These are phyloP conservation scores for Linum lewisii DNA, from an alignment of 345 rosid species.

Conservation along the genomic window DNA sequence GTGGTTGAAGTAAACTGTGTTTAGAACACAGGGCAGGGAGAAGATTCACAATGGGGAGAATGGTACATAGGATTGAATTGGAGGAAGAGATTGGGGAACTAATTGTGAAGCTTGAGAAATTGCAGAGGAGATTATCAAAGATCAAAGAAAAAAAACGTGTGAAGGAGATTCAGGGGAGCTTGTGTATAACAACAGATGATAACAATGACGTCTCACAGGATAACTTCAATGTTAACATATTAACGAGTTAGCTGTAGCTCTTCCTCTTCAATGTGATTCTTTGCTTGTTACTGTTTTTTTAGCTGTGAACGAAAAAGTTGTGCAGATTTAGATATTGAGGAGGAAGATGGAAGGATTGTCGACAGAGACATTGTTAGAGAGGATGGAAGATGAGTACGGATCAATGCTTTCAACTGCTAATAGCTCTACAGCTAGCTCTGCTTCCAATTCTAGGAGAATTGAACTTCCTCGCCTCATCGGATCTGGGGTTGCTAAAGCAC, in stretches of 20 bases:
- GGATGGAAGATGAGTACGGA: too few species aligned
- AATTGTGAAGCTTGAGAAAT: slow-evolving; percentile 47
- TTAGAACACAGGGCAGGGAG: slow-evolving; percentile 42
- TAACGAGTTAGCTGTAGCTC: background rate
- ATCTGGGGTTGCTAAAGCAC: too few species aligned
- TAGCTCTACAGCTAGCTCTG: slow-evolving; percentile 22
- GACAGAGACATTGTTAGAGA: too few species aligned
- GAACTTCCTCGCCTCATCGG: too few species aligned
- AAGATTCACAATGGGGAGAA: slow-evolving; percentile 46
- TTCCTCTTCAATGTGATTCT: slow-evolving; percentile 3
- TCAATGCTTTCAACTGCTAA: too few species aligned
- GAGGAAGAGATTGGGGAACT: slow-evolving; percentile 61
- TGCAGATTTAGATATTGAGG: slow-evolving; percentile 65
- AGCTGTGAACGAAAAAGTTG: background rate
- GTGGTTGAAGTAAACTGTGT: background rate
- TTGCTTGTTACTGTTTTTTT: background rate
- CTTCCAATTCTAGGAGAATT: slow-evolving; percentile 29
- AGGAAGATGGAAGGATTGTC: too few species aligned
- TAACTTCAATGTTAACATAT: slow-evolving; percentile 34
- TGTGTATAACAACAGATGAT: slow-evolving; percentile 27
- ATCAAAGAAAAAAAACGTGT: slow-evolving; percentile 23
- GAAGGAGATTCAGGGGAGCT: slow-evolving; percentile 52
- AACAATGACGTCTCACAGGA: slow-evolving; percentile 20
- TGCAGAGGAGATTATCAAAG: slow-evolving; percentile 49
- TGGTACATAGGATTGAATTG: slow-evolving; percentile 26